Evolutionary conservation across 257 asterid genomes (phyloP).

Genomic region (Nicotiana obtusifolia): DNA sequence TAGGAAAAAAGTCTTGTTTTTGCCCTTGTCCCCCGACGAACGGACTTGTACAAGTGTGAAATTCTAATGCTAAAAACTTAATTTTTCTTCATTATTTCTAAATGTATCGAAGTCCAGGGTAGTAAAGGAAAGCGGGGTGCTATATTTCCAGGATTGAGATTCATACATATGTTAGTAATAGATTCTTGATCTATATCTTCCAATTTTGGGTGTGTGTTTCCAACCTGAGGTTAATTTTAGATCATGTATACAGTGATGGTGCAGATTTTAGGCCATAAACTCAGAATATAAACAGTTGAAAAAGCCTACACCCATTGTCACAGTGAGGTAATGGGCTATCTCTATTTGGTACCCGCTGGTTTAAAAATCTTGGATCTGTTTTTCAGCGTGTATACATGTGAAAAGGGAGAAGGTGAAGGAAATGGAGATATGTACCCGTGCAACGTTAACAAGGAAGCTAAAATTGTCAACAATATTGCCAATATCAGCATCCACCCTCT

Average conservation of each 20-base stretch:
- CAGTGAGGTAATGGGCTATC: background rate
- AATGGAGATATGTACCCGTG: conserved; percentile 38
- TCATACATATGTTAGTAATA: background rate
- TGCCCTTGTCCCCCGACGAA: background rate
- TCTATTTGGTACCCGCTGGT: background rate
- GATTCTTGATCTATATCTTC: background rate
- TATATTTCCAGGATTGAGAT: background rate
- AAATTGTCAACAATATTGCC: conserved; percentile 82
- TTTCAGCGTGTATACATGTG: background rate
- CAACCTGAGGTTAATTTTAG: too few species aligned
- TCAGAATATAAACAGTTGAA: background rate
- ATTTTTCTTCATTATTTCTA: background rate
- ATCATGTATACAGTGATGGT: background rate
- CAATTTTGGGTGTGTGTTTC: too few species aligned
- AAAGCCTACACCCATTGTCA: background rate
- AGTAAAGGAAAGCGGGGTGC: background rate
- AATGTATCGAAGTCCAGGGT: background rate
- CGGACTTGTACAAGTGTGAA: background rate
- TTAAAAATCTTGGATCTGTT: background rate
- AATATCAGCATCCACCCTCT: conserved; percentile 76
- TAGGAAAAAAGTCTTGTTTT: too few species aligned
- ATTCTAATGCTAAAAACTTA: background rate
- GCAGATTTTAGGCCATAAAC: background rate
- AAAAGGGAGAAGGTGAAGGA: background rate
- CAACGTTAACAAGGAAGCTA: conserved; percentile 61